A percentile compares a stretch with the other conserved stretches of the same genome.
These are phyloP conservation scores for Zancudomyces culisetae DNA, from an alignment of 371 early-diverging fungal species.

Conservation along the genomic window DNA sequence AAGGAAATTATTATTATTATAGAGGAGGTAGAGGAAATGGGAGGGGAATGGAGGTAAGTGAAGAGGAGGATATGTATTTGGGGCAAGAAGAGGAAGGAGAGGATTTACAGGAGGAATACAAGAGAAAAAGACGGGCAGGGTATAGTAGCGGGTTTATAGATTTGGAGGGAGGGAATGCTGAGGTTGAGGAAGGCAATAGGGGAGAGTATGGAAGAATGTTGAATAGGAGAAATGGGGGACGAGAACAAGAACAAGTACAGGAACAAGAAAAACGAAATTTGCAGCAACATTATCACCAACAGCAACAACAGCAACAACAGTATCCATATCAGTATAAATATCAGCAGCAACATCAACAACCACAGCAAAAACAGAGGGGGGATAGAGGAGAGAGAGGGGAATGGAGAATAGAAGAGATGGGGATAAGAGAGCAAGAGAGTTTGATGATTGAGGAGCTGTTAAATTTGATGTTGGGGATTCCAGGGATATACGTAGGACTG, in stretches of 20 bases:
- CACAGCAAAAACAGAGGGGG: neutral
- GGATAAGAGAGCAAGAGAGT: conserved; percentile 39
- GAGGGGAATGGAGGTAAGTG: neutral
- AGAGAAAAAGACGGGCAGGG: too few species aligned
- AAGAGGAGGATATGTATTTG: neutral
- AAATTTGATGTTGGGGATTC: conserved; percentile 70
- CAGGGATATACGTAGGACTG: conserved; percentile 47
- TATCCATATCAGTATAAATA: neutral
- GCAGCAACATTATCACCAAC: neutral
- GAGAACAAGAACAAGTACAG: neutral
- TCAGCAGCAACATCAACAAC: neutral
- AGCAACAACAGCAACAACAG: neutral
- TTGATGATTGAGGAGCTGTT: conserved; percentile 71
- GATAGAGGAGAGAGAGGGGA: neutral
- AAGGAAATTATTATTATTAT: neutral
- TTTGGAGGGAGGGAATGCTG: too few species aligned
- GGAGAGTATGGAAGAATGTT: too few species aligned
- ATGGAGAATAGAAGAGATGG: neutral
- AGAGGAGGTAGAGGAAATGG: too few species aligned
- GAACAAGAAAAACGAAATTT: neutral
- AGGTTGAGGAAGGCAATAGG: too few species aligned
- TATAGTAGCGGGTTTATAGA: too few species aligned
- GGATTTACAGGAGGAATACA: too few species aligned
- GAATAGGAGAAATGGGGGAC: too few species aligned
- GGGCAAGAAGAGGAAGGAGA: too few species aligned